Evolutionary conservation across 1,284 basidiomycete species (phyloP).

Genomic region (Marasmius sp.): DNA sequence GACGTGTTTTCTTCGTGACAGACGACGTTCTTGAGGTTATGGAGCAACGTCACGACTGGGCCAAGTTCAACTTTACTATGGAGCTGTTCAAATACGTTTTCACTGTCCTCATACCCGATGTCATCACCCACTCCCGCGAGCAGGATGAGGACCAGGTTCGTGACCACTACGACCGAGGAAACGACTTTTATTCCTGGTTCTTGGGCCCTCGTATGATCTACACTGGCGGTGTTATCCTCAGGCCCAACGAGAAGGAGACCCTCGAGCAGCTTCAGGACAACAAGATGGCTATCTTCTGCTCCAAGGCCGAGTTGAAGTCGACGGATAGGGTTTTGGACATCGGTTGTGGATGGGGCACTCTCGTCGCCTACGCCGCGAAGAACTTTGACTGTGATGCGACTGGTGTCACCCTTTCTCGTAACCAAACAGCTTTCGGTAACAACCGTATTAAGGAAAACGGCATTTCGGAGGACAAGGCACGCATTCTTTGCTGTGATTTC

Average conservation of each 20-base stretch:
- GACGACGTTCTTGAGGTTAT: constrained; percentile 92
- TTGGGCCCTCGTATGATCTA: constrained; percentile 97
- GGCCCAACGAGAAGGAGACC: constrained; percentile 77
- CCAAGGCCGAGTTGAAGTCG: constrained; percentile 64
- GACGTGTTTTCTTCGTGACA: constrained; percentile 28
- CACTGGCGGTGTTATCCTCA: constrained; percentile 88
- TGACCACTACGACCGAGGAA: constrained; percentile 95
- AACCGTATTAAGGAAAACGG: constrained; percentile 85
- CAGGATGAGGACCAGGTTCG: constrained; percentile 97
- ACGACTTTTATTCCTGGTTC: constrained; percentile 96
- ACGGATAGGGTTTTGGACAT: constrained; percentile 87
- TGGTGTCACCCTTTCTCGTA: constrained; percentile 90
- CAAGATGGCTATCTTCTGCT: constrained; percentile 60
- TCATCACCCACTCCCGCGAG: constrained; percentile 84
- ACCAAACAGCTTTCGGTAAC: constrained; percentile 93
- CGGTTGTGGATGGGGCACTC: constrained; percentile 98
- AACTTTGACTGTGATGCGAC: constrained; percentile 96
- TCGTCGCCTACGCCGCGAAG: constrained; percentile 93
- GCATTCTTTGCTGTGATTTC: constrained; percentile 94
- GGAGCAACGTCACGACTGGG: constrained; percentile 96
- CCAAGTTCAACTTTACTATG: constrained; percentile 83
- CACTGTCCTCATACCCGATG: constrained; percentile 86
- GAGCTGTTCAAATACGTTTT: constrained; percentile 96
- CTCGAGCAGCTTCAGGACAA: constrained; percentile 98
- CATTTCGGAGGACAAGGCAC: constrained; percentile 71